These are phyloP conservation scores for Starmerella stellata DNA, from an alignment of 805 yeast genomes.

Conservation along the genomic window DNA sequence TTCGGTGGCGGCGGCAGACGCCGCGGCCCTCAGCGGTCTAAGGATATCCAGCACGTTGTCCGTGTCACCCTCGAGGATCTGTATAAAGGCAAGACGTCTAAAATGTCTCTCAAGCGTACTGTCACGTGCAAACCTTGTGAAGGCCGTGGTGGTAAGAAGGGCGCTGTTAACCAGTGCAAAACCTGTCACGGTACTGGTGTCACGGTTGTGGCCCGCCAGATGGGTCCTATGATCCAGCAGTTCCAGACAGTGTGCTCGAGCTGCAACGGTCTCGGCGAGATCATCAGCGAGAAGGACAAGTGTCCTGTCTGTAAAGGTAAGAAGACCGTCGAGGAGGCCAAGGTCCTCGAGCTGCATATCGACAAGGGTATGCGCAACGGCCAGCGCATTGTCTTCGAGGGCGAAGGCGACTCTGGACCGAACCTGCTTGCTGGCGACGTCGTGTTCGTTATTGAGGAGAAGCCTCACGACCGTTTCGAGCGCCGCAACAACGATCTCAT, in stretches of 20 bases:
- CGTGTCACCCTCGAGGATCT: conserved; percentile 54
- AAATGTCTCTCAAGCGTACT: conserved; percentile 85
- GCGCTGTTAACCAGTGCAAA: conserved; percentile 70
- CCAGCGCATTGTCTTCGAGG: conserved; percentile 73
- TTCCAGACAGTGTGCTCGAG: conserved; percentile 85
- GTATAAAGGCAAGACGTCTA: conserved; percentile 54
- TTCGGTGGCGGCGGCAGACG: conserved; percentile 44
- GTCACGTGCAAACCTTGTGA: conserved; percentile 73
- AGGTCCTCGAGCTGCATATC: conserved; percentile 81
- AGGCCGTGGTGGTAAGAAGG: conserved; percentile 92
- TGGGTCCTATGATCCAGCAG: conserved; percentile 99
- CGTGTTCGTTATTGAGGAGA: conserved; percentile 75
- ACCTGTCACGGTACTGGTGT: conserved; percentile 84
- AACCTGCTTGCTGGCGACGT: conserved; percentile 93
- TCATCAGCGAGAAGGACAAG: conserved; percentile 67
- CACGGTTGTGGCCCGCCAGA: conserved; percentile 83
- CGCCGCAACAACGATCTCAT: conserved; percentile 80
- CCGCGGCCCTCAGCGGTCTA: conserved; percentile 74
- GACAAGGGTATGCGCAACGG: conserved; percentile 96
- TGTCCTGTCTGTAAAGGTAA: conserved; percentile 79
- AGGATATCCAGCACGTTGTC: conserved; percentile 79
- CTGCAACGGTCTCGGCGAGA: conserved; percentile 86
- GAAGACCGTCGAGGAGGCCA: conserved; percentile 72
- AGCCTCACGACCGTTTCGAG: conserved; percentile 61
- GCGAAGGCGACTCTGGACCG: conserved; percentile 97